Conservation (phyloP, 169 alveolate genomes). For the Cystoisospora suis region DNA sequence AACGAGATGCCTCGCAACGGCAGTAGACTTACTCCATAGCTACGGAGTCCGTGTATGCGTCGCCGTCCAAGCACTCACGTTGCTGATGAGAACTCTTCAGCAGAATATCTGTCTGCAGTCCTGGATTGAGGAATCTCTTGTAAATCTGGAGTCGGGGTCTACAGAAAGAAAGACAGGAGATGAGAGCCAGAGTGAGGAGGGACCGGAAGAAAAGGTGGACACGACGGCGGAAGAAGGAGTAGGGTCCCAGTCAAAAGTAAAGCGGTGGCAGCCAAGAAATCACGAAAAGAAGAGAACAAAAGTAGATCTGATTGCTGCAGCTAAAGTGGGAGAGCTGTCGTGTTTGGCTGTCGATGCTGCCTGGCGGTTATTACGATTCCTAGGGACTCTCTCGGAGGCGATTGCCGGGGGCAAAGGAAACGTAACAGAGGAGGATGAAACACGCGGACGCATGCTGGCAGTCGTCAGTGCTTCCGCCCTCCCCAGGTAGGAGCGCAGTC, state of each 20-base stretch:
- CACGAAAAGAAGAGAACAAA: too few species aligned
- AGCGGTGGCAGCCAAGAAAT: too few species aligned
- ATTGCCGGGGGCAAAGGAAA: background rate
- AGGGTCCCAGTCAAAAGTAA: too few species aligned
- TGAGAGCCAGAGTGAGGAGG: too few species aligned
- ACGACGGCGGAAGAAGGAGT: too few species aligned
- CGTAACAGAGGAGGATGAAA: too few species aligned
- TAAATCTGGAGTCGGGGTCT: too few species aligned
- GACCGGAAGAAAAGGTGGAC: too few species aligned
- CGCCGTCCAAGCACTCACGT: background rate
- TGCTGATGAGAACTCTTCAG: background rate
- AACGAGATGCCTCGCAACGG: background rate
- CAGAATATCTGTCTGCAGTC: background rate
- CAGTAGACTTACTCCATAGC: background rate
- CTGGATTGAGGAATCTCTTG: too few species aligned
- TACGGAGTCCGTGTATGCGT: background rate
- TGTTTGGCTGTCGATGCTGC: conserved; percentile 19
- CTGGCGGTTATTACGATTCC: conserved; percentile 14
- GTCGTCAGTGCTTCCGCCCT: background rate
- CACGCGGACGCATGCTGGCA: background rate
- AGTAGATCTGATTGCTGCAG: too few species aligned
- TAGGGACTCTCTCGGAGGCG: background rate
- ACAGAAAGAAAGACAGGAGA: too few species aligned
- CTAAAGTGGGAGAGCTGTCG: background rate
- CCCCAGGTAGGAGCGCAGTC: conserved; percentile 26